Percentiles rank a stretch among this genome's conserved stretches.
Evolutionary conservation across 1,284 basidiomycete species (phyloP).

Genomic region (Ustilago sp.): DNA sequence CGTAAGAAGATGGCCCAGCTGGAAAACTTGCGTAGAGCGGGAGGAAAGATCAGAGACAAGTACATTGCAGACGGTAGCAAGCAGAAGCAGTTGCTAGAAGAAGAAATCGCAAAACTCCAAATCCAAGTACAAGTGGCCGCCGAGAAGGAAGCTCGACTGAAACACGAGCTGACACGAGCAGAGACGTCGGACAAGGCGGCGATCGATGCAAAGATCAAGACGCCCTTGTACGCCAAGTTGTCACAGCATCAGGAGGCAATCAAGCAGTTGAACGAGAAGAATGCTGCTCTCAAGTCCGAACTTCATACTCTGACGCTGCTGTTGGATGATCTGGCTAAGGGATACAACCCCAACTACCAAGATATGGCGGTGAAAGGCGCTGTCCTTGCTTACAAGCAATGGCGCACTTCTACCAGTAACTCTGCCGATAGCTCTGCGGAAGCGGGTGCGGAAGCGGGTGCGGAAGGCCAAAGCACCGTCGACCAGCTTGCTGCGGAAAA

Average conservation of each 20-base stretch:
- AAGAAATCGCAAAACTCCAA: constrained; percentile 70
- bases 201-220: constrained; percentile 77
- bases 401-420: constrained; percentile 67
- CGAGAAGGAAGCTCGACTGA: constrained; percentile 54
- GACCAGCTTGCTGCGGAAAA: constrained; percentile 13
- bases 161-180: constrained; percentile 45
- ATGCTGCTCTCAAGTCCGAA: constrained; percentile 79
- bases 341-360: constrained; percentile 98
- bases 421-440: constrained; percentile 4
- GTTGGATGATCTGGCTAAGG: constrained; percentile 79
- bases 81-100: constrained; percentile 72
- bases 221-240: constrained; percentile 82
- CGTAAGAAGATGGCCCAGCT: constrained; percentile 78
- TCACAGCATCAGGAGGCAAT: constrained; percentile 81
- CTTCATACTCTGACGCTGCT: constrained; percentile 85
- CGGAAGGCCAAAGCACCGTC: not conserved
- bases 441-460: constrained; percentile 4
- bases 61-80: constrained; percentile 83
- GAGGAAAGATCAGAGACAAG: constrained; percentile 87
- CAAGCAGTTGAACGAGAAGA: constrained; percentile 79
- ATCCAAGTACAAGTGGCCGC: constrained; percentile 76
- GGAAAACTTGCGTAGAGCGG: constrained; percentile 80
- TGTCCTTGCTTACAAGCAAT: constrained; percentile 89
- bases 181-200: constrained; percentile 58
- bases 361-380: constrained; percentile 99